These are phyloP conservation scores for Ascochyta koolunga DNA, from an alignment of 2,329 filamentous ascomycete genomes.

Conservation along the genomic window DNA sequence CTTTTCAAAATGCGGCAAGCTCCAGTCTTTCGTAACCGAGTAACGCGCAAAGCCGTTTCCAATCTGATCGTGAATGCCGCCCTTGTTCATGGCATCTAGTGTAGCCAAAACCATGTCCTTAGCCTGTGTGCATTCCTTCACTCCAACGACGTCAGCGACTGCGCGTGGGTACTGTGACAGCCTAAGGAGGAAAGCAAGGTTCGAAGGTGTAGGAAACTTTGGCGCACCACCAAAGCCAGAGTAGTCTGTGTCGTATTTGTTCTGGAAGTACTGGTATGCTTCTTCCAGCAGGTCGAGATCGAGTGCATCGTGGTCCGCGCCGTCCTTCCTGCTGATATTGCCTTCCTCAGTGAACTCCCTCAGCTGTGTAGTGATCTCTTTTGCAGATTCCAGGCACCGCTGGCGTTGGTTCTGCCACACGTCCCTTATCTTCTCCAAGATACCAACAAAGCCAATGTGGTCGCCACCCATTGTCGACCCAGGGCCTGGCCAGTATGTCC, in stretches of 20 bases:
- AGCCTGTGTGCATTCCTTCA: constrained; percentile 74
- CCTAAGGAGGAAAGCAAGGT: constrained; percentile 80
- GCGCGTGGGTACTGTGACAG: constrained; percentile 72
- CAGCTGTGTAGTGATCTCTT: constrained; percentile 79
- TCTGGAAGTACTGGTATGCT: constrained; percentile 63
- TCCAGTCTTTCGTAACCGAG: constrained; percentile 91
- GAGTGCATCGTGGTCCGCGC: constrained; percentile 68
- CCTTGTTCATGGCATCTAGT: constrained; percentile 75
- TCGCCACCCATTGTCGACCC: constrained; percentile 61
- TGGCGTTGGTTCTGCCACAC: constrained; percentile 84
- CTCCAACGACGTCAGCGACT: constrained; percentile 86
- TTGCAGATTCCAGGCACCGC: constrained; percentile 82
- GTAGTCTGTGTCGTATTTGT: constrained; percentile 27
- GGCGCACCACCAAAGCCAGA: constrained; percentile 74
- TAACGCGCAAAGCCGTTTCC: constrained; percentile 83
- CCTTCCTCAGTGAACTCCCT: constrained; percentile 89
- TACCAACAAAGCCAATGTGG: constrained; percentile 79
- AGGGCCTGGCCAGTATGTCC: constrained; percentile 92
- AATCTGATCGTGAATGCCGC: constrained; percentile 75
- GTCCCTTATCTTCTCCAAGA: constrained; percentile 75
- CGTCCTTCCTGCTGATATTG: constrained; percentile 59
- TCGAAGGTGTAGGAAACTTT: constrained; percentile 89
- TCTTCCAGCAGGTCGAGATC: constrained; percentile 93
- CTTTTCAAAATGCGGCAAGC: constrained; percentile 95
- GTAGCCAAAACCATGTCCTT: constrained; percentile 81